These are phyloP conservation scores for Mycena venus DNA, from an alignment of 768 basidiomycete genomes.

Conservation along the genomic window DNA sequence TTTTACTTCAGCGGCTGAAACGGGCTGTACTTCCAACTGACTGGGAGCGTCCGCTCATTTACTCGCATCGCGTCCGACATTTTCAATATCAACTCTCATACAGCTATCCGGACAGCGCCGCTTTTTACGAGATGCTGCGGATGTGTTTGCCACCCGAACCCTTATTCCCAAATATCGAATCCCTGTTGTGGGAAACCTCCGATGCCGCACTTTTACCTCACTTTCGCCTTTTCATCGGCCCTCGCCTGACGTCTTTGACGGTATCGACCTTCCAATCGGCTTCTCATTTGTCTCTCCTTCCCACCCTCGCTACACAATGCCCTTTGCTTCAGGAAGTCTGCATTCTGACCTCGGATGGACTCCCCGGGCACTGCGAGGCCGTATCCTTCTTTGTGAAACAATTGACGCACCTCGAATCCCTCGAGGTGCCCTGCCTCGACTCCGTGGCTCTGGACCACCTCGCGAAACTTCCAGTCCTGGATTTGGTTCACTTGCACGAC, in stretches of 20 bases:
- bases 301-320: conserved; percentile 2
- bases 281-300: conserved; percentile 18
- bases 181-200: background rate
- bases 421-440: conserved; percentile 7
- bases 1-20: background rate
- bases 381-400: conserved; percentile 5
- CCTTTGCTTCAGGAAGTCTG: conserved; percentile 1
- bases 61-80: conserved; percentile 3
- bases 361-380: background rate
- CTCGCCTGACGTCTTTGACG: background rate
- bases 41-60: conserved; percentile 15
- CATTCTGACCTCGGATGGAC: background rate
- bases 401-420: conserved; percentile 4
- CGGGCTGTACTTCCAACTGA: conserved; percentile 8
- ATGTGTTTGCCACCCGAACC: background rate
- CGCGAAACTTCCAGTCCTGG: background rate
- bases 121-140: conserved; percentile 6
- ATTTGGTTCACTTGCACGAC: background rate
- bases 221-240: conserved; percentile 11
- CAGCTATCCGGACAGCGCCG: background rate
- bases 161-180: conserved; percentile 14
- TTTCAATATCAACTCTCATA: background rate
- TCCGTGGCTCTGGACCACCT: conserved; percentile 9
- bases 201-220: background rate
- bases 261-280: background rate